phyloP scores from a whole-genome alignment of 2,329 filamentous ascomycete genomes.

The Hypoxylon sp. region DNA sequence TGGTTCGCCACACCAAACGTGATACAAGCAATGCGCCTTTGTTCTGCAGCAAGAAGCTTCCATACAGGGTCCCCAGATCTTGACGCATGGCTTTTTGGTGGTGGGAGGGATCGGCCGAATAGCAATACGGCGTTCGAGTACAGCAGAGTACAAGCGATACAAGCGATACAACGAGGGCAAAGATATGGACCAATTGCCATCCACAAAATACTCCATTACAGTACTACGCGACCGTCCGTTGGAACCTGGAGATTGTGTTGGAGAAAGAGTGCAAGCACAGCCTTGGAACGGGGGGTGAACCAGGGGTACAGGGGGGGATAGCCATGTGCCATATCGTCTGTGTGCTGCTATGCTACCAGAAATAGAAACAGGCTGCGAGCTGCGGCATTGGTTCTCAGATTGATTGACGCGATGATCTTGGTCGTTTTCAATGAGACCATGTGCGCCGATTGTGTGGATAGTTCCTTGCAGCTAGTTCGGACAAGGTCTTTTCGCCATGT shows the following conservation, averaged over 20 bases:
- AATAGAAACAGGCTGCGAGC: slow-evolving; percentile 43
- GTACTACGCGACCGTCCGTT: slow-evolving; percentile 28
- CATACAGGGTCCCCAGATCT: slow-evolving; percentile 36
- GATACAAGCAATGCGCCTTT: slow-evolving; percentile 35
- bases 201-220: slow-evolving; percentile 16
- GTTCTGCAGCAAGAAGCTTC: slow-evolving; percentile 39
- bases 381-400: slow-evolving; percentile 43
- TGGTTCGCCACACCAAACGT: slow-evolving; percentile 22
- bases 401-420: slow-evolving; percentile 41
- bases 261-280: slow-evolving; percentile 42
- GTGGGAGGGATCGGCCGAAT: slow-evolving; percentile 39
- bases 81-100: slow-evolving; percentile 36
- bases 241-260: slow-evolving; percentile 44
- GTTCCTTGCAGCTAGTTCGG: slow-evolving; percentile 31
- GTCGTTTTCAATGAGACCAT: slow-evolving; percentile 32
- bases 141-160: slow-evolving; percentile 13
- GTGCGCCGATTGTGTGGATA: slow-evolving; percentile 38
- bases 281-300: slow-evolving; percentile 29
- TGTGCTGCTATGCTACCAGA: slow-evolving; percentile 39
- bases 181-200: slow-evolving; percentile 24
- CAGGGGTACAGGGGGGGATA: slow-evolving; percentile 36
- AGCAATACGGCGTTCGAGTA: slow-evolving; percentile 22
- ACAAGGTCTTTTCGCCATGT: slow-evolving; percentile 10
- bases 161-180: not conserved
- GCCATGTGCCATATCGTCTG: slow-evolving; percentile 46